These are phyloP conservation scores for Curvularia hawaiiensis DNA, from an alignment of 2,329 filamentous ascomycete genomes.

Conservation along the genomic window DNA sequence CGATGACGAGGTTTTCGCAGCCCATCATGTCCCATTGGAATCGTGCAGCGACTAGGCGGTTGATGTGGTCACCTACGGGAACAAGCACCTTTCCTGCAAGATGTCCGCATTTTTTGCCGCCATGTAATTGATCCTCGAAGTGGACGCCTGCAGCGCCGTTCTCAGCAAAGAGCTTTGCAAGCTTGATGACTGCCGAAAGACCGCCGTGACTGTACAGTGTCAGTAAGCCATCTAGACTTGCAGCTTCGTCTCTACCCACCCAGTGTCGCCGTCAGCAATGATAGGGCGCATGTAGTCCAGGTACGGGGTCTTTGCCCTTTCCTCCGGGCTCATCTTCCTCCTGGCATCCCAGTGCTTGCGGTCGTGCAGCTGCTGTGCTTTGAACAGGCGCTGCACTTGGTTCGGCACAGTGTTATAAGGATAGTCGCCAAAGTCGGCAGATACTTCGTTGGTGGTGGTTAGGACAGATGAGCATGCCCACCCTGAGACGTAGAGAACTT, in stretches of 20 bases:
- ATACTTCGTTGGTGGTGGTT: conserved; percentile 95
- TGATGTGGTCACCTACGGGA: conserved; percentile 93
- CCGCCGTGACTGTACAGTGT: conserved; percentile 75
- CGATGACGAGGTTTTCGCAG: conserved; percentile 90
- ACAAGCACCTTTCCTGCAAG: conserved; percentile 95
- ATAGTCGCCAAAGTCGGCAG: conserved; percentile 97
- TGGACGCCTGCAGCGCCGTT: conserved; percentile 96
- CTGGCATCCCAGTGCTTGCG: conserved; percentile 91
- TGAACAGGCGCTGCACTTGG: conserved; percentile 93
- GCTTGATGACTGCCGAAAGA: conserved; percentile 88
- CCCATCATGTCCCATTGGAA: conserved; percentile 99
- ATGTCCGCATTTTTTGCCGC: conserved; percentile 98
- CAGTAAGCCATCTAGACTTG: conserved; percentile 2
- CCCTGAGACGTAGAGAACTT: conserved; percentile 93
- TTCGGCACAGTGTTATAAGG: conserved; percentile 99
- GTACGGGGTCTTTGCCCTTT: conserved; percentile 79
- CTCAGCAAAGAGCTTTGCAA: conserved; percentile 96
- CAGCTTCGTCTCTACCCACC: conserved; percentile 45
- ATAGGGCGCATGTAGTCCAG: conserved; percentile 93
- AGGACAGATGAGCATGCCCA: conserved; percentile 97
- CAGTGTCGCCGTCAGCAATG: conserved; percentile 94
- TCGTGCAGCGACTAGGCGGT: conserved; percentile 85
- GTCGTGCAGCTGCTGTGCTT: conserved; percentile 96
- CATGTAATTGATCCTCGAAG: conserved; percentile 97
- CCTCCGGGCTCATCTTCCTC: conserved; percentile 74